Evolutionary conservation across 768 basidiomycete genomes (phyloP).

Genomic region (Udeniomyces megalosporus): DNA sequence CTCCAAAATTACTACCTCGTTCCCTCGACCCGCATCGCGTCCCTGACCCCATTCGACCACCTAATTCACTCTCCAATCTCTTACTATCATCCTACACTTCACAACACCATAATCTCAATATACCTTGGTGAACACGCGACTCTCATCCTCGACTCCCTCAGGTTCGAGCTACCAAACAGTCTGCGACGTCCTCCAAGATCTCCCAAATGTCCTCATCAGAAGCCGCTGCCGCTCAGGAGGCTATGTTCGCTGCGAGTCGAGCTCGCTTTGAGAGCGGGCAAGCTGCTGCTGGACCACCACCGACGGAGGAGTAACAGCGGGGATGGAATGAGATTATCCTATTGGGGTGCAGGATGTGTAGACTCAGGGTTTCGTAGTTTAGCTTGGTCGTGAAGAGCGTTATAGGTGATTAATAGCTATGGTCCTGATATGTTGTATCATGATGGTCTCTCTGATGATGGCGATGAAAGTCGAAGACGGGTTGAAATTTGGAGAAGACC

Average conservation of each 20-base stretch:
- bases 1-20: neutral
- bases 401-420: too few species aligned
- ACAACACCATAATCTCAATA: neutral
- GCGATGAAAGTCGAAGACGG: too few species aligned
- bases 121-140: too few species aligned
- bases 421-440: too few species aligned
- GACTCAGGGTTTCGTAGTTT: too few species aligned
- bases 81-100: constrained; percentile 3
- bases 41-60: neutral
- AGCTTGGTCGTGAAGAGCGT: too few species aligned
- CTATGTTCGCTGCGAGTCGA: constrained; percentile 79
- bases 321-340: too few species aligned
- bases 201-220: constrained; percentile 86
- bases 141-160: constrained; percentile 26
- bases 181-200: constrained; percentile 60
- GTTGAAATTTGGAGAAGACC: too few species aligned
- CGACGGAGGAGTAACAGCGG: too few species aligned
- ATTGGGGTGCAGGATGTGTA: too few species aligned
- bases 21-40: neutral
- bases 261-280: constrained; percentile 28
- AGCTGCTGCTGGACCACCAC: neutral
- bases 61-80: neutral
- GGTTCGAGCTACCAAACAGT: constrained; percentile 75
- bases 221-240: constrained; percentile 69
- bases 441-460: too few species aligned